Evolutionary conservation across 768 basidiomycete species (phyloP), one percentile per base, ranked within the genome.

Genomic region (Tubosaeta sp.): DNA sequence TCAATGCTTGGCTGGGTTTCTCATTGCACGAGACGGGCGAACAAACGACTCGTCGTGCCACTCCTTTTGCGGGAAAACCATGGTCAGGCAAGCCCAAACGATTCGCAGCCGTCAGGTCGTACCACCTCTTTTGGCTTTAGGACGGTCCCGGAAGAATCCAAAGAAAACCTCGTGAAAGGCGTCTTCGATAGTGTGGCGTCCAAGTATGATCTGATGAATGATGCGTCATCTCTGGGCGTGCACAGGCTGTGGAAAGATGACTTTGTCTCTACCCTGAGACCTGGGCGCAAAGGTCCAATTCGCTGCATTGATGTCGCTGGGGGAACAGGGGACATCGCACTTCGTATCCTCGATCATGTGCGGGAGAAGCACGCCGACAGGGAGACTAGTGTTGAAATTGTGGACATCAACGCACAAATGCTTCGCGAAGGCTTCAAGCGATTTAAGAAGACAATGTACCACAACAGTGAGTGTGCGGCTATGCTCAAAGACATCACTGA

Each of bases 151-250:
- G 88, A 91, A 66, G 84, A 88, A 32, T 68, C 78, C 33, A 99
- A 99, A 67, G 95, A 98, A 72, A 73, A 79, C 2, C 78, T 98
- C 43, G 97, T 99, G 56, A 91, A 90, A 62, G 81, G 81, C 57
- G 95, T 99, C 47, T 99, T 99, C 72, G 85, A 91, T 64, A 95
- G 91, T 7, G 97, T 99, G 52, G 94, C 97, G 39, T 87, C 91
- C 33, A 87, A 81, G 42, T 99, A 99, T 72, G 97, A 98, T 71
- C 70, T 97, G 38, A 97, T 99, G 95, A 99, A 99, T 76, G 97
- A 98, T 66, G 91, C 94, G n/a, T 90, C 94, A 70, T 98, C 97
- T 4, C 72, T 98, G 55, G 97, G 97, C 33, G 86, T 98, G 10
- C 97, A 98, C 66, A 81, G 97, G 49, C 74, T 99, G 22, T 99